Percentiles rank a stretch among this genome's conserved stretches.
Conservation (phyloP, 139 green algal genomes). For the Coelastrella sp. region DNA sequence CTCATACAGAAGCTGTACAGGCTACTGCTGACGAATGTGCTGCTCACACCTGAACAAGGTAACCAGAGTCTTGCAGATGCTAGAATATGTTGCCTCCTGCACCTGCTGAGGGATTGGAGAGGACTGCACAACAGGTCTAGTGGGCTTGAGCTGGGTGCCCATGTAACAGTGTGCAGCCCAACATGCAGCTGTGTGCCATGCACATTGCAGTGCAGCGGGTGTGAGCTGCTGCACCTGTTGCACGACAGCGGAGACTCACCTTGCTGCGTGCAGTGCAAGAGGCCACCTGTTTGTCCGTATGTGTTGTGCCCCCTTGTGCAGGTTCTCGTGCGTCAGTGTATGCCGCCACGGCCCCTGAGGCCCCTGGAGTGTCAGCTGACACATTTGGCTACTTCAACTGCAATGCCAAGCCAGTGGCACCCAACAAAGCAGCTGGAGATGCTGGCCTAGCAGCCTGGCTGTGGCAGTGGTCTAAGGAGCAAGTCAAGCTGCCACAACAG, state of each 20-base stretch:
- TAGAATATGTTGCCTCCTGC: too few species aligned
- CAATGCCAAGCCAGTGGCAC: slow-evolving; percentile 57
- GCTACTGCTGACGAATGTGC: slow-evolving; percentile 69
- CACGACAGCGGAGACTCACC: too few species aligned
- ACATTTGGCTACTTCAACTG: slow-evolving; percentile 73
- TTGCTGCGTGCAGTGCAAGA: too few species aligned
- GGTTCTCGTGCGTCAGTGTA: slow-evolving; percentile 67
- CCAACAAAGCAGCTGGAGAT: slow-evolving; percentile 56
- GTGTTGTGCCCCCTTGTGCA: slow-evolving; percentile 22
- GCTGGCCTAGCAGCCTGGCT: slow-evolving; percentile 60
- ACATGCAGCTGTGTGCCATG: too few species aligned
- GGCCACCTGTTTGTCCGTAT: too few species aligned
- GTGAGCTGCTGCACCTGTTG: too few species aligned
- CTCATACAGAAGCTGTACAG: slow-evolving; percentile 71
- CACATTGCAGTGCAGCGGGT: too few species aligned
- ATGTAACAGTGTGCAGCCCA: too few species aligned
- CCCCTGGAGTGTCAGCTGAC: slow-evolving; percentile 8
- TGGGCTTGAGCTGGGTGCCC: too few species aligned
- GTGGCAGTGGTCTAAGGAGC: slow-evolving; percentile 75
- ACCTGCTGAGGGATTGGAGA: too few species aligned
- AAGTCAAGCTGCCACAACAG: slow-evolving; percentile 49
- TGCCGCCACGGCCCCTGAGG: slow-evolving; percentile 61
- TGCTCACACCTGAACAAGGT: slow-evolving; percentile 83
- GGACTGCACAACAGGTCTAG: too few species aligned
- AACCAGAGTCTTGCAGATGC: not conserved